A percentile compares a stretch with the other conserved stretches of the same genome.
phyloP scores from a whole-genome alignment of 2,329 filamentous ascomycete species.

The Alternaria brassicicola region DNA sequence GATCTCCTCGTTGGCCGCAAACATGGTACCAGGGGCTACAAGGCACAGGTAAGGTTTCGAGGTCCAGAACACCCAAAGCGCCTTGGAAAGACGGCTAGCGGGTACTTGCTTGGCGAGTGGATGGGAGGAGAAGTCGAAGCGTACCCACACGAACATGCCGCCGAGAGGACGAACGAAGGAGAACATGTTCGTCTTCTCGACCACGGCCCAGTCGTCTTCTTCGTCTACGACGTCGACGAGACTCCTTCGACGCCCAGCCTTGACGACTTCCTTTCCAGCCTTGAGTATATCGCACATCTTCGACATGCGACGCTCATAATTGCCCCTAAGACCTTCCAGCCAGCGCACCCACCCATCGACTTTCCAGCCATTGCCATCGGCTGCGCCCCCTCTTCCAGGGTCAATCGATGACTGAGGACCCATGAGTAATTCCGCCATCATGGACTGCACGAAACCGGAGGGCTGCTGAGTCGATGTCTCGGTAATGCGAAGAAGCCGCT shows the following conservation, averaged over 20 bases:
- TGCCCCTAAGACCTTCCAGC: constrained; percentile 81
- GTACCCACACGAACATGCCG: constrained; percentile 92
- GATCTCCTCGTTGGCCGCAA: constrained; percentile 70
- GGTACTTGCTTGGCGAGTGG: constrained; percentile 67
- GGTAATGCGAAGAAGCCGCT: constrained; percentile 74
- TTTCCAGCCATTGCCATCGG: constrained; percentile 71
- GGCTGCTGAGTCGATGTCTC: constrained; percentile 83
- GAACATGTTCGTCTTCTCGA: constrained; percentile 75
- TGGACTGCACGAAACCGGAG: constrained; percentile 85
- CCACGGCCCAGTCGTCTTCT: constrained; percentile 71
- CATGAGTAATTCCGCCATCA: constrained; percentile 78
- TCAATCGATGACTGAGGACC: constrained; percentile 66
- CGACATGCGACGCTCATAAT: constrained; percentile 85
- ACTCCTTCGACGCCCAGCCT: constrained; percentile 59
- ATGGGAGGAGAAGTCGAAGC: constrained; percentile 73
- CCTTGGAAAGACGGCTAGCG: constrained; percentile 64
- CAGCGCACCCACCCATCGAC: constrained; percentile 88
- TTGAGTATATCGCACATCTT: constrained; percentile 78
- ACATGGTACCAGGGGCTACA: constrained; percentile 73
- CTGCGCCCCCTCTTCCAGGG: constrained; percentile 54
- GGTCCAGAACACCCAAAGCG: constrained; percentile 74
- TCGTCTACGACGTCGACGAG: constrained; percentile 42
- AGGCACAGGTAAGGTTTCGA: constrained; percentile 72
- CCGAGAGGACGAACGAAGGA: constrained; percentile 80
- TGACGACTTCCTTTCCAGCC: constrained; percentile 68